phyloP scores from a whole-genome alignment of 768 basidiomycete genomes.

The Tubosaeta sp. region DNA sequence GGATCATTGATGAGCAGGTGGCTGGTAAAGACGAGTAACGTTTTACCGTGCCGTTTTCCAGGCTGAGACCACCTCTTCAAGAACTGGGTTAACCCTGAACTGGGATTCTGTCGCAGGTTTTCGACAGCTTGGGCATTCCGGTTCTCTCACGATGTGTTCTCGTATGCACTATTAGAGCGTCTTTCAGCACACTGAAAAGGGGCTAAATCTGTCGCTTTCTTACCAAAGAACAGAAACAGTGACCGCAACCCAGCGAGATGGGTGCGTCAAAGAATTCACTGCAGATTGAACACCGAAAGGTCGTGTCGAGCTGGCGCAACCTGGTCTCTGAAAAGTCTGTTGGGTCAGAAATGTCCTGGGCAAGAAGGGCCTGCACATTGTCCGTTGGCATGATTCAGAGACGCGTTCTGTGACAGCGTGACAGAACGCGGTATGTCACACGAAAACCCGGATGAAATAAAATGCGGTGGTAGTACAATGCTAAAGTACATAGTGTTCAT shows the following conservation, averaged over 20 bases:
- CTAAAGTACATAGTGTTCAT: constrained; percentile 16
- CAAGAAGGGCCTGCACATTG: constrained; percentile 28
- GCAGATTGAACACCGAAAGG: constrained; percentile 74
- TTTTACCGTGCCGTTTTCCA: constrained; percentile 70
- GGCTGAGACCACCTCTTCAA: constrained; percentile 66
- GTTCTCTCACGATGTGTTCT: constrained; percentile 48
- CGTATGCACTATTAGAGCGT: constrained; percentile 59
- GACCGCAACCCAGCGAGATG: constrained; percentile 70
- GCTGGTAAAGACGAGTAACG: not conserved
- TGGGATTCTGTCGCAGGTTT: constrained; percentile 55
- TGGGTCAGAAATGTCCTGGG: constrained; percentile 50
- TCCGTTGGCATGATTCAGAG: constrained; percentile 23
- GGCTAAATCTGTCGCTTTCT: constrained; percentile 23
- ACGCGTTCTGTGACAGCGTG: constrained; percentile 23
- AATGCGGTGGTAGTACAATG: constrained; percentile 24
- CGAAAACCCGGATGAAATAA: constrained; percentile 3
- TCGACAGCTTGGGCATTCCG: constrained; percentile 72
- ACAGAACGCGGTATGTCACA: constrained; percentile 22
- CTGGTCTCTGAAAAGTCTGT: constrained; percentile 65
- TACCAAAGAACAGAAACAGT: constrained; percentile 78
- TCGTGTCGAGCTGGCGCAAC: constrained; percentile 58
- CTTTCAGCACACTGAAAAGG: constrained; percentile 4
- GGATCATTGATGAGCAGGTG: not conserved
- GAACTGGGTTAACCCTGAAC: constrained; percentile 60
- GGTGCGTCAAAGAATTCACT: constrained; percentile 70